Percentiles rank a stretch among this genome's conserved stretches.
phyloP scores from a whole-genome alignment of 23 red algal genomes.

The Gracilariopsis chorda region DNA sequence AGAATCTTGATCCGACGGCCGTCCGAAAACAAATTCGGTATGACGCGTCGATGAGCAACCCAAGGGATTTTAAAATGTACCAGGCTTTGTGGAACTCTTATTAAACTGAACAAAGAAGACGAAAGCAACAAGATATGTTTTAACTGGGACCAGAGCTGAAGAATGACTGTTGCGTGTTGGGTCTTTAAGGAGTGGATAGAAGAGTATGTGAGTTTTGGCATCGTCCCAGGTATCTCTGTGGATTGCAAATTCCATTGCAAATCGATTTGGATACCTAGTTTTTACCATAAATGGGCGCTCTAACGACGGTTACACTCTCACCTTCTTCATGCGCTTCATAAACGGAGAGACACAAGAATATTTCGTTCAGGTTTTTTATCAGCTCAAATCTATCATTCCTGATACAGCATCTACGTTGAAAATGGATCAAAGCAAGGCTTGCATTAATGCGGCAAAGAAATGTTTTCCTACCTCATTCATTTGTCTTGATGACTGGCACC shows the following conservation, averaged over 20 bases:
- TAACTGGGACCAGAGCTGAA: neutral
- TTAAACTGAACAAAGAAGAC: neutral
- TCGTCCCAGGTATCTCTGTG: slow-evolving; percentile 12
- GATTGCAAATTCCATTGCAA: neutral
- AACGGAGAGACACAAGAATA: neutral
- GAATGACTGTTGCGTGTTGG: slow-evolving; percentile 1
- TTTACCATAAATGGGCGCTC: slow-evolving; percentile 3
- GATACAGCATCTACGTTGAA: neutral
- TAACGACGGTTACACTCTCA: neutral
- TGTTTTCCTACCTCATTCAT: neutral
- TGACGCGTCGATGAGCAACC: neutral
- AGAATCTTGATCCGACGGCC: neutral
- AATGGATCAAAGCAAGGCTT: neutral
- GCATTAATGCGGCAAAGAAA: neutral
- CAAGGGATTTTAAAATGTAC: slow-evolving; percentile 15
- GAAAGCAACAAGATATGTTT: neutral
- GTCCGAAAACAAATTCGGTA: neutral
- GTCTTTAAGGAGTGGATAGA: neutral
- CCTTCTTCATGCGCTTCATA: slow-evolving; percentile 9
- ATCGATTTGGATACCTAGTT: neutral
- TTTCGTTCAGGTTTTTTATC: neutral
- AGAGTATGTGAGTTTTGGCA: slow-evolving; percentile 11
- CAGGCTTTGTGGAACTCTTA: neutral
- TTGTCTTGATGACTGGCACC: neutral
- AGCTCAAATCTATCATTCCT: neutral